A percentile compares a stretch with the other conserved stretches of the same genome.
Conservation (phyloP, 2,329 filamentous ascomycete genomes). For the Leptographium flavum region DNA sequence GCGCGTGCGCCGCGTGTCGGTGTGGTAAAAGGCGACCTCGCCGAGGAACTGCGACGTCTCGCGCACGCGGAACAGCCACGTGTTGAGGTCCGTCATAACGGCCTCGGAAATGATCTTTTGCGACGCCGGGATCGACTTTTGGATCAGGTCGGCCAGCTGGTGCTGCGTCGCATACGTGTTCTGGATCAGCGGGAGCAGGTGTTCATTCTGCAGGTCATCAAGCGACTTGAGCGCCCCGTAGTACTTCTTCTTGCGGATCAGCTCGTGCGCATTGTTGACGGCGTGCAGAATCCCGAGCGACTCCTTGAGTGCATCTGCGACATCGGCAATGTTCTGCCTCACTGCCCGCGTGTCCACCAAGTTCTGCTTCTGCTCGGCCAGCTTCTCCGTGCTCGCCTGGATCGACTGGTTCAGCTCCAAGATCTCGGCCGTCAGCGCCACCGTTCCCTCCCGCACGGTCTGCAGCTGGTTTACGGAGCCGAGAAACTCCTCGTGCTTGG, state of each 20-base stretch:
- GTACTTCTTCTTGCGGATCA: conserved; percentile 85
- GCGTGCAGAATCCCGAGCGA: conserved; percentile 84
- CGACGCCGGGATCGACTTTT: conserved; percentile 85
- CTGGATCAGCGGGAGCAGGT: conserved; percentile 57
- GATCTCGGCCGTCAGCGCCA: conserved; percentile 78
- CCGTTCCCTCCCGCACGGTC: conserved; percentile 78
- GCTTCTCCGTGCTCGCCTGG: conserved; percentile 82
- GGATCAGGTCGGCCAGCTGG: conserved; percentile 88
- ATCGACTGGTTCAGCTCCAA: conserved; percentile 88
- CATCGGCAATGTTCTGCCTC: conserved; percentile 90
- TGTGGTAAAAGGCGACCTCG: conserved; percentile 94
- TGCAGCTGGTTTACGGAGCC: conserved; percentile 90
- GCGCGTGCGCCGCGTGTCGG: conserved; percentile 67
- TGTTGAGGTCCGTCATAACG: conserved; percentile 93
- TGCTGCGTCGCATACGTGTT: conserved; percentile 87
- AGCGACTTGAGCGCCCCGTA: conserved; percentile 88
- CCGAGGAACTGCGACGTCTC: conserved; percentile 94
- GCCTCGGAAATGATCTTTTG: conserved; percentile 89
- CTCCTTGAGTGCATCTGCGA: conserved; percentile 73
- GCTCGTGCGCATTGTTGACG: conserved; percentile 86
- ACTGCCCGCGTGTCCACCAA: conserved; percentile 86
- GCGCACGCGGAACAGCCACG: conserved; percentile 87
- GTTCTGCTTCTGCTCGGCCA: conserved; percentile 87
- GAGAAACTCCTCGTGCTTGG: conserved; percentile 94
- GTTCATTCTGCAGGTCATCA: conserved; percentile 91